phyloP scores from a whole-genome alignment of 2,329 filamentous ascomycete genomes.

The Fusarium chlamydosporum region DNA sequence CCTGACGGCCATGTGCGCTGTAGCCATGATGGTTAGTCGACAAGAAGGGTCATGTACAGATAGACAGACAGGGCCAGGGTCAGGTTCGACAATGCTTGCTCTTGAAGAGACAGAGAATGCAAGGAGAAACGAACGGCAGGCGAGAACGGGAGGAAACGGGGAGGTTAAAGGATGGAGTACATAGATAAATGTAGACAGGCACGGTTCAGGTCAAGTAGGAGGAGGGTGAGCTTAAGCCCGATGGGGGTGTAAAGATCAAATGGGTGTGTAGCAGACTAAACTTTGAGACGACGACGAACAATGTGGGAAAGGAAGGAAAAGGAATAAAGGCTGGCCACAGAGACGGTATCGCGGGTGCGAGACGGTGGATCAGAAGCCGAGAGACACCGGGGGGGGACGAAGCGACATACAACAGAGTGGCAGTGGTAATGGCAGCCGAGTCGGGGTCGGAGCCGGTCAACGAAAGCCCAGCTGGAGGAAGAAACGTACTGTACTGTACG shows the following conservation, averaged over 20 bases:
- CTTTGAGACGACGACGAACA: conserved; percentile 40
- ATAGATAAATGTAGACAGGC: conserved; percentile 23
- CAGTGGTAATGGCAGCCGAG: conserved; percentile 44
- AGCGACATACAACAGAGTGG: conserved; percentile 30
- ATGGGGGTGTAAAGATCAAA: conserved; percentile 35
- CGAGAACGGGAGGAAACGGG: conserved; percentile 41
- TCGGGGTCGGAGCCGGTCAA: conserved; percentile 41
- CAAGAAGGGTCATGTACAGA: conserved; percentile 35
- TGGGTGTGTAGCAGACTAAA: conserved; percentile 44
- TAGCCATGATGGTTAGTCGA: conserved; percentile 51
- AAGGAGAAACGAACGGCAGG: conserved; percentile 28
- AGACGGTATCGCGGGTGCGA: conserved; percentile 39
- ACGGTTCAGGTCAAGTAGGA: conserved; percentile 25
- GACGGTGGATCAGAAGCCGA: conserved; percentile 45
- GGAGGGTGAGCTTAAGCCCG: conserved; percentile 35
- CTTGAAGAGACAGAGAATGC: conserved; percentile 30
- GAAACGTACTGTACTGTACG: conserved; percentile 16
- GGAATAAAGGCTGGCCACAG: conserved; percentile 33
- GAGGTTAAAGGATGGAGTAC: conserved; percentile 42
- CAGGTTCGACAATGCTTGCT: conserved; percentile 33
- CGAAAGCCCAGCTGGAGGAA: conserved; percentile 7
- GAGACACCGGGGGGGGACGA: conserved; percentile 35
- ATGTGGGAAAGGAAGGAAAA: conserved; percentile 28
- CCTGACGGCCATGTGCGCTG: conserved; percentile 67
- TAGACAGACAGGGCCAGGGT: conserved; percentile 23